These are phyloP conservation scores for Golubevia pallescens DNA, from an alignment of 1,284 basidiomycete species.

Conservation along the genomic window DNA sequence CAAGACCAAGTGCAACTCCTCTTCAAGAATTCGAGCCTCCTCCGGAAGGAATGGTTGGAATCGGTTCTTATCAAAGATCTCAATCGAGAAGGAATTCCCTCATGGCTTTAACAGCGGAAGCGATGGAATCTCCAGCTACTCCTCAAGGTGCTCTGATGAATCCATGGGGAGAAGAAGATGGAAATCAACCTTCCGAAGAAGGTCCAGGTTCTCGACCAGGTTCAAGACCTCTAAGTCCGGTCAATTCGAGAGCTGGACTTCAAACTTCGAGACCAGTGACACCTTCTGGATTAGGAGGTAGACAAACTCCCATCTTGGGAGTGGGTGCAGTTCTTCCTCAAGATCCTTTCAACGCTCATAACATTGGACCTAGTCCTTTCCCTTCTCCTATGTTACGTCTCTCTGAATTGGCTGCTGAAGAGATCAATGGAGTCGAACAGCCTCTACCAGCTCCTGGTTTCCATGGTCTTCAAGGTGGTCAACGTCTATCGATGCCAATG, in stretches of 20 bases:
- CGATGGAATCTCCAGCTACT: background rate
- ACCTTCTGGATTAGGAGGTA: too few species aligned
- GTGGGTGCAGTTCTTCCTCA: background rate
- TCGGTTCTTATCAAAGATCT: slow-evolving; percentile 33
- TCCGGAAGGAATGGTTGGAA: slow-evolving; percentile 28
- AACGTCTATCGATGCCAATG: background rate
- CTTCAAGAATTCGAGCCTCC: slow-evolving; percentile 1
- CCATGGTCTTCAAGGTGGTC: background rate
- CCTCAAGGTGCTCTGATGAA: background rate
- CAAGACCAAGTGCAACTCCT: too few species aligned
- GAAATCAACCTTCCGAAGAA: too few species aligned
- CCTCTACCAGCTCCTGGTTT: slow-evolving; percentile 1
- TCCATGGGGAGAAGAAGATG: background rate
- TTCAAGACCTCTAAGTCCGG: too few species aligned
- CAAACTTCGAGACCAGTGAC: too few species aligned
- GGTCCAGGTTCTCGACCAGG: too few species aligned
- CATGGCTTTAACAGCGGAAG: slow-evolving; percentile 9
- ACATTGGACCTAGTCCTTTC: slow-evolving; percentile 6
- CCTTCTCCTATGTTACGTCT: background rate
- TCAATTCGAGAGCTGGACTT: too few species aligned
- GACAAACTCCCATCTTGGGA: slow-evolving; percentile 1
- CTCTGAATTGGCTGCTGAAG: too few species aligned
- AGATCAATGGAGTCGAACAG: too few species aligned
- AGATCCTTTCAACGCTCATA: background rate
- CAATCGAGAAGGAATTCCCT: slow-evolving; percentile 38